phyloP scores from a whole-genome alignment of 2,329 filamentous ascomycete genomes.

The Ophiocordyceps camponoti-rufipedis region DNA sequence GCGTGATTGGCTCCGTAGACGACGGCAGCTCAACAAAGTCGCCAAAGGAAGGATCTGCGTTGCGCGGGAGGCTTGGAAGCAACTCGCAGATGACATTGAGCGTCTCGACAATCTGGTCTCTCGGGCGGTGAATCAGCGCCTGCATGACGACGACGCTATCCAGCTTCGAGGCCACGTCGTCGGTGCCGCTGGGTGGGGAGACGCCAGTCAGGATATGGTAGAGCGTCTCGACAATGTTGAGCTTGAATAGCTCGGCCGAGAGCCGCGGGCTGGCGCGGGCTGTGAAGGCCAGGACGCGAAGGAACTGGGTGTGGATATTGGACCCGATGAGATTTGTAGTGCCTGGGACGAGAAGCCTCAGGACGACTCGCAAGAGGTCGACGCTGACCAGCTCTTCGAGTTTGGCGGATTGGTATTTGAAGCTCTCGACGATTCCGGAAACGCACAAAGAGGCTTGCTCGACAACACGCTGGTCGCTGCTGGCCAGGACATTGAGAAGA shows the following conservation, averaged over 20 bases:
- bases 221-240: slow-evolving; percentile 92
- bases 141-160: slow-evolving; percentile 99
- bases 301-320: slow-evolving; percentile 89
- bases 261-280: slow-evolving; percentile 74
- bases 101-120: slow-evolving; percentile 93
- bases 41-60: slow-evolving; percentile 22
- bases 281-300: slow-evolving; percentile 78
- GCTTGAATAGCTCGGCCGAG: slow-evolving; percentile 80
- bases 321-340: slow-evolving; percentile 90
- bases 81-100: slow-evolving; percentile 95
- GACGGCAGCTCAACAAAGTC: slow-evolving; percentile 25
- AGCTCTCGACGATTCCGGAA: slow-evolving; percentile 90
- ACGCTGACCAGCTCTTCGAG: slow-evolving; percentile 85
- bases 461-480: slow-evolving; percentile 89
- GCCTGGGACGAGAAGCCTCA: slow-evolving; percentile 77
- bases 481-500: slow-evolving; percentile 72
- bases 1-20: slow-evolving; percentile 20
- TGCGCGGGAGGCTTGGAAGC: slow-evolving; percentile 53
- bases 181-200: slow-evolving; percentile 64
- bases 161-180: slow-evolving; percentile 68
- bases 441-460: slow-evolving; percentile 94
- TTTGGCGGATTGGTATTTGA: slow-evolving; percentile 72
- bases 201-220: slow-evolving; percentile 96
- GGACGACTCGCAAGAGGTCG: slow-evolving; percentile 66
- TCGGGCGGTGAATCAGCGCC: slow-evolving; percentile 82